Evolutionary conservation across 768 basidiomycete genomes (phyloP), one percentile per base, ranked within the genome.

Genomic region (Leccinellum luteum): DNA sequence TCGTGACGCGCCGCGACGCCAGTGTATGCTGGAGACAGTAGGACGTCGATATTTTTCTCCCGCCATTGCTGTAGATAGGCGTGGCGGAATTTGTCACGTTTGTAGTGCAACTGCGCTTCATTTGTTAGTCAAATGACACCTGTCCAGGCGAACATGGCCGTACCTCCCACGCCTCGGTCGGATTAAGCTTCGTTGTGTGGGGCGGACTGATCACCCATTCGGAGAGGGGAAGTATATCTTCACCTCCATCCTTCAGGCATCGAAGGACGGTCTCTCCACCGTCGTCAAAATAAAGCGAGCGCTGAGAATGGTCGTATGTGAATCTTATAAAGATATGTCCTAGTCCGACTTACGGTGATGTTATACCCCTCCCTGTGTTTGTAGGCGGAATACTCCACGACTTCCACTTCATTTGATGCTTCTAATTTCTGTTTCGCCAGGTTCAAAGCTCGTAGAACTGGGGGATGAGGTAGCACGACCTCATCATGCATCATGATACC

Each of bases 381-480:
- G 58, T 66, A 69, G 4, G 77, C 74, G 17, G 38, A 23, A 54
- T 77, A 81, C 31, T 70, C 69, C 13, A 74, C 58, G 48, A 79
- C 70, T 57, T 74, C 75, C 52, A 72, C 75, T 52, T 60, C 67
- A 3, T 66, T 58, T 13, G 74, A 71, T 0, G 65, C 67, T 38
- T 63, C 63, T 38, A 82, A 63, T 15, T 73, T 77, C 28, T 61
- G 66, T 57, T 73, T 76, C 2, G 69, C 66, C 21, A 71, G 55
- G 30, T 74, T 64, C 54, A 83, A 57, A 4, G 78, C 81, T 6
- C 81, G 71, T 14, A 62, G 53, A 32, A 76, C 64, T 0, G 81
- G 81, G 19, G 80, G 77, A 12, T 74, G 72, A 7, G 80, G 78
- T 31, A 65, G 56, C 2, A 76, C 74, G 3, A 74, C 60, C 2